Evolutionary conservation across 805 yeast species (phyloP), one percentile per base, ranked within the genome.

Genomic region (Candida stauntonica): DNA sequence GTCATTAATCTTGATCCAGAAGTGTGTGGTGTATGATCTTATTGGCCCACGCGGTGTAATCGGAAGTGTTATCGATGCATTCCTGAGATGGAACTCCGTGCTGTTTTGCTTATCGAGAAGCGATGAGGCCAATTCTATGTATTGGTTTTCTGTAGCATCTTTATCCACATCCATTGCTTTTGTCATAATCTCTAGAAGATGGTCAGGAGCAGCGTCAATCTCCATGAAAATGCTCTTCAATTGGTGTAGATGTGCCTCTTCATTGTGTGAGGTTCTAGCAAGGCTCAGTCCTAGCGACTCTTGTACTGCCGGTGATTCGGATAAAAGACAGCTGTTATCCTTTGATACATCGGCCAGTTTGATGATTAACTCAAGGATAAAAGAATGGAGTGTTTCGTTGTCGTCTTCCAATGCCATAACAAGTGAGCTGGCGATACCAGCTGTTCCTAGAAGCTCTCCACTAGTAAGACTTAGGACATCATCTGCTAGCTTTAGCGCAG

Each of bases 1-100:
- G 28, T 53, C 49, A 36, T 57, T 56, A 17, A 64, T 43, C 21
- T 53, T 57, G 2, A 63, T 23, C 56, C 59, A 59, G 12, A 52
- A 37, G 20, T 58, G 63, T 2, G 55, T 28, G 0, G 68, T 51
- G 17, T 55, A 45, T 9, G 48, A 44, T 12, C 39, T 26, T 0
- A 28, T 18, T 0, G 12, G 11, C 1, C 33, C 16, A 4, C 34
- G 34, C 2, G 40, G 15, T 0, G 35, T 14, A 4, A 44, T 17
- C 1, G 45, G 38, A 5, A 56, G 42, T 9, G 44, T 29, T 4
- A 56, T 30, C 16, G 58, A 54, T 5, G 58, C 39, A 31, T 61
- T 56, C 14, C 58, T 58, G 32, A 64, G 54, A 17, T 48, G 55
- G 32, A 64, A 39, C 33, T 48, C 56, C 11, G 54, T 51, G 13